Percentiles rank a stretch among this genome's conserved stretches.
Conservation (phyloP, 352 stramenopile species). For the Phytophthora aleatoria region DNA sequence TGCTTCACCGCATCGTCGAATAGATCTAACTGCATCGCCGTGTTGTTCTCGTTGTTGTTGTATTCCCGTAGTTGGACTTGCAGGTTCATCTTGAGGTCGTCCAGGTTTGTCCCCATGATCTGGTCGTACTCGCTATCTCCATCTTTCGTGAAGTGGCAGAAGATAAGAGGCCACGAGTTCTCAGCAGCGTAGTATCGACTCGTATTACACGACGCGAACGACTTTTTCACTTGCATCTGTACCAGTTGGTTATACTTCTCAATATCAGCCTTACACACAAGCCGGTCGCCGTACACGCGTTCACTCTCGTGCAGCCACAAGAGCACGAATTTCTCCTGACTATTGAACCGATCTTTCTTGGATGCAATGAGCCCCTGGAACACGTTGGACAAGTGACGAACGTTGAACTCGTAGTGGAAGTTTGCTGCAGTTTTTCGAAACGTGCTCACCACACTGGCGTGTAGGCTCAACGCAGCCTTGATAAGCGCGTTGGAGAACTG, state of each 20-base stretch:
- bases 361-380: slow-evolving; percentile 96
- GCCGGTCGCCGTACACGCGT: slow-evolving; percentile 94
- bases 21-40: slow-evolving; percentile 95
- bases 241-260: slow-evolving; percentile 95
- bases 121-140: slow-evolving; percentile 94
- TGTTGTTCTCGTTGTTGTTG: slow-evolving; percentile 96
- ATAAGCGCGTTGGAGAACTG: slow-evolving; percentile 92
- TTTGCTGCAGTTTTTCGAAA: slow-evolving; percentile 96
- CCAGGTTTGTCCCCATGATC: slow-evolving; percentile 88
- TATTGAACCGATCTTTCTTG: slow-evolving; percentile 92
- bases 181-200: slow-evolving; percentile 93
- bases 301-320: slow-evolving; percentile 97
- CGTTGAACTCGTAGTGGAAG: slow-evolving; percentile 99
- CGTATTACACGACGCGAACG: slow-evolving; percentile 92
- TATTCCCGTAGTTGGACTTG: slow-evolving; percentile 92
- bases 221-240: slow-evolving; percentile 93
- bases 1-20: slow-evolving; percentile 98
- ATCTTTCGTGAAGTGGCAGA: slow-evolving; percentile 96
- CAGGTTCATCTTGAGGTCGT: slow-evolving; percentile 90
- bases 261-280: slow-evolving; percentile 93
- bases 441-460: slow-evolving; percentile 89
- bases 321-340: slow-evolving; percentile 93
- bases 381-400: slow-evolving; percentile 95
- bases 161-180: slow-evolving; percentile 95
- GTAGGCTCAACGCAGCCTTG: slow-evolving; percentile 93